Evolutionary conservation across 2,329 filamentous ascomycete genomes (phyloP).

Genomic region (Fusarium sororula): DNA sequence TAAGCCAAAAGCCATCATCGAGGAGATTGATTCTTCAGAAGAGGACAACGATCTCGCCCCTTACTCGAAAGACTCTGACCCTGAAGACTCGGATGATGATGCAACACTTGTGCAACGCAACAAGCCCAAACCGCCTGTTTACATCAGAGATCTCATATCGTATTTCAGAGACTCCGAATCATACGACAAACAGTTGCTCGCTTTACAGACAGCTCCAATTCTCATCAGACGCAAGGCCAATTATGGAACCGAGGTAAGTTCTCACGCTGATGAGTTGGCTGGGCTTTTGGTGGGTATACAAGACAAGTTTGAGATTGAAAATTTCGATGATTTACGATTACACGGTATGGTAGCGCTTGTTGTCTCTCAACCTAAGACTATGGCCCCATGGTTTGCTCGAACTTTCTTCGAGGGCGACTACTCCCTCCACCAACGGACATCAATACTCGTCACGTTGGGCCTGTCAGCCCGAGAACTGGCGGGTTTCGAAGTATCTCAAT

Average conservation of each 20-base stretch:
- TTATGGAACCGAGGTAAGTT: constrained; percentile 87
- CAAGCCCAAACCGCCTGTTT: constrained; percentile 86
- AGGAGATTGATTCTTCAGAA: constrained; percentile 71
- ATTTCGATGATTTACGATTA: constrained; percentile 78
- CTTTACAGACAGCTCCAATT: constrained; percentile 76
- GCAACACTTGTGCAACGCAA: constrained; percentile 85
- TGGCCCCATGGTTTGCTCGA: constrained; percentile 85
- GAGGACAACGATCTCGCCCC: constrained; percentile 75
- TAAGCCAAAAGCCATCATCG: constrained; percentile 61
- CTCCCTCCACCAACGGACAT: constrained; percentile 83
- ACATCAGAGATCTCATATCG: constrained; percentile 83
- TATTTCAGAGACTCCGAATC: constrained; percentile 84
- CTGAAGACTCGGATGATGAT: constrained; percentile 92
- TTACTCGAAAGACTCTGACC: constrained; percentile 88
- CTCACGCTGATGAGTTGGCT: constrained; percentile 84
- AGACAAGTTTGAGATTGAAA: constrained; percentile 83
- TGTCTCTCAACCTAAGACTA: constrained; percentile 76
- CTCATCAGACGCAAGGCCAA: constrained; percentile 89
- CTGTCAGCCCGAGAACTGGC: constrained; percentile 85
- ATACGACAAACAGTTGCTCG: constrained; percentile 85
- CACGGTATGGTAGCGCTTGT: constrained; percentile 86
- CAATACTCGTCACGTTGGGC: constrained; percentile 83
- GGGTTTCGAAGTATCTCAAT: constrained; percentile 71
- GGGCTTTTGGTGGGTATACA: constrained; percentile 80
- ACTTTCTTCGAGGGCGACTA: constrained; percentile 94